phyloP scores from a whole-genome alignment of 305 asterid genomes.

The Euphrasia arctica region DNA sequence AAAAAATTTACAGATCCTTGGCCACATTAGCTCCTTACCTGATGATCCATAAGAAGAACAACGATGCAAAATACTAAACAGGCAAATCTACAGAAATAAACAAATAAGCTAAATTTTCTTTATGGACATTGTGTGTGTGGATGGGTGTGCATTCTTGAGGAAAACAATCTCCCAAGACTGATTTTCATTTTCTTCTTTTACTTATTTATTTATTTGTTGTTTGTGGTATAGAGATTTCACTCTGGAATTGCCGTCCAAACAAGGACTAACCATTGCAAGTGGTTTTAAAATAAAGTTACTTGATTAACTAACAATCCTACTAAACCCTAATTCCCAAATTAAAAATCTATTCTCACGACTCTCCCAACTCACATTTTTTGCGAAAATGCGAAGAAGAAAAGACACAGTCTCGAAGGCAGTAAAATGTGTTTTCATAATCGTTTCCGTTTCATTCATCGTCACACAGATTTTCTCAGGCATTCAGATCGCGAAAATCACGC shows the following conservation, averaged over 20 bases:
- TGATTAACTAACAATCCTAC: constrained; percentile 9
- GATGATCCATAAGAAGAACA: not conserved
- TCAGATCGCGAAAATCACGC: constrained; percentile 39
- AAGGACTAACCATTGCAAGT: not conserved
- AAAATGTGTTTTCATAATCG: constrained; percentile 37
- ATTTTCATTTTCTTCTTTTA: not conserved
- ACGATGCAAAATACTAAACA: not conserved
- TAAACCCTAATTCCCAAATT: not conserved
- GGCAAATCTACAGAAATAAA: not conserved
- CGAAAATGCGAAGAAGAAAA: constrained; percentile 35
- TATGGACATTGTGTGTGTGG: not conserved
- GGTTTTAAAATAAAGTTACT: not conserved
- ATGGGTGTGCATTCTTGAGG: not conserved
- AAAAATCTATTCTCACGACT: not conserved
- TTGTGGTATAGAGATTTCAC: not conserved
- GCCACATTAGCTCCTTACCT: constrained; percentile 1
- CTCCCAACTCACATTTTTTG: not conserved
- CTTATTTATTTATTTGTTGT: not conserved
- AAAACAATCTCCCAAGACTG: not conserved
- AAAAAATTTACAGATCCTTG: not conserved
- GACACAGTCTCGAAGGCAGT: constrained; percentile 32
- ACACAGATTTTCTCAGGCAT: constrained; percentile 43
- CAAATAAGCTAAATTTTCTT: not conserved
- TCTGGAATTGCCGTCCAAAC: constrained; percentile 14
- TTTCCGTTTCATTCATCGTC: constrained; percentile 41